Percentiles rank a stretch among this genome's conserved stretches.
Conservation (phyloP, 257 asterid genomes). For the Primulina eburnea region DNA sequence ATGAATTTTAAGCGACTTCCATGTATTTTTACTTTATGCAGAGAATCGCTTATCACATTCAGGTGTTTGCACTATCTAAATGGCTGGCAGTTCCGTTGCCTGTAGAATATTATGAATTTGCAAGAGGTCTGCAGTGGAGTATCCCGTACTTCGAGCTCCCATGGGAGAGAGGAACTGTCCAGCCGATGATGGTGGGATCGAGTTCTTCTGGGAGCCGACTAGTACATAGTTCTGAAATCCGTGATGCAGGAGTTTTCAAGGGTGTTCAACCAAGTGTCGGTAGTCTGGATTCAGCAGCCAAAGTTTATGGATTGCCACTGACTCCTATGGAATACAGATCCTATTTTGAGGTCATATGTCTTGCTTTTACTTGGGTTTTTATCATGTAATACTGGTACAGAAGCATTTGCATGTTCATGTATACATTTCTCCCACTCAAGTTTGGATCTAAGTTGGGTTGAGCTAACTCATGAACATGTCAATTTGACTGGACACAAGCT, state of each 20-base stretch:
- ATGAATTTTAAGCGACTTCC: not conserved
- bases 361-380: not conserved
- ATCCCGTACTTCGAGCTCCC: conserved; percentile 87
- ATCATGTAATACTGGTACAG: not conserved
- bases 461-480: not conserved
- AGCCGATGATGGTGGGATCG: conserved; percentile 49
- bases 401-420: not conserved
- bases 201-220: conserved; percentile 47
- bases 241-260: conserved; percentile 33
- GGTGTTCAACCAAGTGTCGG: conserved; percentile 41
- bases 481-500: not conserved
- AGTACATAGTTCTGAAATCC: conserved; percentile 33
- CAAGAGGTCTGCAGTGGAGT: conserved; percentile 86
- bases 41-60: conserved; percentile 87
- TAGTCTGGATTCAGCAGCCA: conserved; percentile 32
- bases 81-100: conserved; percentile 84
- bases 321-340: conserved; percentile 70
- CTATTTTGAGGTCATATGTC: conserved; percentile 61
- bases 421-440: not conserved
- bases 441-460: not conserved
- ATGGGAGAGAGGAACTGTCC: conserved; percentile 55
- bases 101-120: conserved; percentile 75
- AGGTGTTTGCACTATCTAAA: conserved; percentile 69
- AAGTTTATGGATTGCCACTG: conserved; percentile 67
- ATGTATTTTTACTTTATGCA: conserved; percentile 34